Evolutionary conservation across 257 asterid genomes (phyloP), one percentile per base, ranked within the genome.

Genomic region (Penstemon newberryi): DNA sequence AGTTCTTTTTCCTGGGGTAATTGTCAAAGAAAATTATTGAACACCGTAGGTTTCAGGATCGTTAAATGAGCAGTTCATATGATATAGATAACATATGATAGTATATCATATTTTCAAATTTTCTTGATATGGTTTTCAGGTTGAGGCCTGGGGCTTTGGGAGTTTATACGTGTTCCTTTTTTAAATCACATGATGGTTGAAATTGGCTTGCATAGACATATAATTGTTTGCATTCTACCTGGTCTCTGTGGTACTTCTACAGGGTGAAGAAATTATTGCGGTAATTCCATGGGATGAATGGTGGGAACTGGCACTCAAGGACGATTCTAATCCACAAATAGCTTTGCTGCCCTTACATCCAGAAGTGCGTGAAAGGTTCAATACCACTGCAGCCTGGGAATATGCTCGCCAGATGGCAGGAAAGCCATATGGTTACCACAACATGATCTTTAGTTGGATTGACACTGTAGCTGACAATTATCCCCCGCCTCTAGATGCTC

Each of bases 401-500:
- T 94, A 86, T 84, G 94, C 87, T 64, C 80, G 89, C 67, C 81
- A 80, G 82, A 94, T 94, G 99, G 80, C 89, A 33, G 98, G 99
- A 68, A 91, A 94, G 79, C 98, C 99, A 53, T 94, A 94, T 75
- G 99, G 98, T 78, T 94, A 91, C 70, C 99, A 94, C 79, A 94
- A 94, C 89, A 91, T 94, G 98, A 94, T 94, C 72, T 94, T 94
- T 80, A 94, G 99, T 82, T 94, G 99, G 99, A 91, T 91, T 58
- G 98, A 94, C 80, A 89, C 99, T n/a, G 86, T 91, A 60, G 80
- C 87, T 33, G 96, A 94, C 69, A 94, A 94, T 78, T 94, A 84
- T 59, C 99, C 99, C 8, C 99, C 99, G 10, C 98, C 99, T 72
- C 84, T 94, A 66, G 98, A 94, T 91, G 95, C 99, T 89, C 99